Base-by-base conservation (phyloP, 1,284 basidiomycete genomes). In the Bondarzewia mesenterica region DNA sequence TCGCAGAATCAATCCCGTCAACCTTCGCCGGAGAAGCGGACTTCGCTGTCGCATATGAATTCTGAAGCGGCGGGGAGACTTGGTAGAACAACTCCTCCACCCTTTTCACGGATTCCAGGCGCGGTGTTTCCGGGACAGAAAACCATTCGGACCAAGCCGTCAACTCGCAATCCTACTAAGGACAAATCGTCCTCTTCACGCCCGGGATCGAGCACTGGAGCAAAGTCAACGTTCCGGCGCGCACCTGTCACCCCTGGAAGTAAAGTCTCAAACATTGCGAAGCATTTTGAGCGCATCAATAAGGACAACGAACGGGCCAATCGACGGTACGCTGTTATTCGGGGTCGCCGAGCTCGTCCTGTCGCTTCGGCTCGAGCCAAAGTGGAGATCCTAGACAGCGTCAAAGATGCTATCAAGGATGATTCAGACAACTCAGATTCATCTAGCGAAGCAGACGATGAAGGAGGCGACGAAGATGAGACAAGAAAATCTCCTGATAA, bases 361-460 rank as follows among this genome's bases (percentile, higher is more conserved):
- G 92, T 99, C 7, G 89, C 88, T 6, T 85, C 86, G 27, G 89
- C 93, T 3, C 81, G 86, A 47, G 93, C 93, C 6, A 93, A 85
- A 52, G 90, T 98, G 1, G 85, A 94, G 60, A 82, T 98, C 35
- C 81, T 97, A 42, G 85, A 90, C 55, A 96, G 90, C 58, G 81
- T 97, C 53, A 85, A 90, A 59, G 93, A 97, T 59, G 94, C 91
- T 0, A 90, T 97, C 58, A 79, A 80, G 51, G 93, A 96, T 58
- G 89, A 94, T 56, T 86, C 84, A 16, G 86, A 89, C 48, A 73
- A 77, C 50, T 82, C 80, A 2, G 85, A 87, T 54, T 84, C 83
- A 7, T 86, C 83, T 0, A 90, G 88, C 56, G 90, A 93, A 57
- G 93, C 90, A 20, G 92, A 94, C 56, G 91, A 95, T 57, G 90